These are phyloP conservation scores for Entomortierella parvispora DNA, from an alignment of 192 early-diverging fungal genomes.

Conservation along the genomic window DNA sequence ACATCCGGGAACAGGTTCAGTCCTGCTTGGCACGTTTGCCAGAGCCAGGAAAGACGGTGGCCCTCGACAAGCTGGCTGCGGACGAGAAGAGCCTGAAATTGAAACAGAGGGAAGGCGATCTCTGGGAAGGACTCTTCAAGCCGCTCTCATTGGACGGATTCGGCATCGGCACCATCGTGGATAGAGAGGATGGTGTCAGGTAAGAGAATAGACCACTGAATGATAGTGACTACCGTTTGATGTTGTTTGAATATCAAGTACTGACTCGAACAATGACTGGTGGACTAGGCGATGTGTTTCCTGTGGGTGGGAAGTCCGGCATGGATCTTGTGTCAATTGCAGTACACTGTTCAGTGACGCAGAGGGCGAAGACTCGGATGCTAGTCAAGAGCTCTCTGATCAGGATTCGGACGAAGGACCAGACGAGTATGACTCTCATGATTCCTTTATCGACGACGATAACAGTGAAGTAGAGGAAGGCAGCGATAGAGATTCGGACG, in stretches of 20 bases:
- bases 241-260: not conserved
- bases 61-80: slow-evolving; percentile 13
- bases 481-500: not conserved
- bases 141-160: slow-evolving; percentile 19
- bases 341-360: slow-evolving; percentile 35
- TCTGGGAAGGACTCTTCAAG: slow-evolving; percentile 30
- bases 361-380: slow-evolving; percentile 23
- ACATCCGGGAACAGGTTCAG: slow-evolving; percentile 51
- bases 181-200: slow-evolving; percentile 52
- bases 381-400: slow-evolving; percentile 29
- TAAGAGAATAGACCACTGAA: no score
- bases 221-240: no score
- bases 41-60: slow-evolving; percentile 15
- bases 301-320: slow-evolving; percentile 43
- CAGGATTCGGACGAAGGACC: slow-evolving; percentile 20
- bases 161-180: slow-evolving; percentile 18
- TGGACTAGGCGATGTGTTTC: slow-evolving; percentile 41
- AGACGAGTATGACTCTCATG: slow-evolving; percentile 42
- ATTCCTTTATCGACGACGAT: slow-evolving; percentile 45
- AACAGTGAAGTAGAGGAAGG: not conserved
- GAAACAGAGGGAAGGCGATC: slow-evolving; percentile 13
- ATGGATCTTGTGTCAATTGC: slow-evolving; percentile 26
- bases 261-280: no score
- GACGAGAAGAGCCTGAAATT: slow-evolving; percentile 25
- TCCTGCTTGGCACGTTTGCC: slow-evolving; percentile 21